Percentiles rank a stretch among this genome's conserved stretches.
Conservation (phyloP, 2,329 filamentous ascomycete genomes). For the Calonectria crousiana region DNA sequence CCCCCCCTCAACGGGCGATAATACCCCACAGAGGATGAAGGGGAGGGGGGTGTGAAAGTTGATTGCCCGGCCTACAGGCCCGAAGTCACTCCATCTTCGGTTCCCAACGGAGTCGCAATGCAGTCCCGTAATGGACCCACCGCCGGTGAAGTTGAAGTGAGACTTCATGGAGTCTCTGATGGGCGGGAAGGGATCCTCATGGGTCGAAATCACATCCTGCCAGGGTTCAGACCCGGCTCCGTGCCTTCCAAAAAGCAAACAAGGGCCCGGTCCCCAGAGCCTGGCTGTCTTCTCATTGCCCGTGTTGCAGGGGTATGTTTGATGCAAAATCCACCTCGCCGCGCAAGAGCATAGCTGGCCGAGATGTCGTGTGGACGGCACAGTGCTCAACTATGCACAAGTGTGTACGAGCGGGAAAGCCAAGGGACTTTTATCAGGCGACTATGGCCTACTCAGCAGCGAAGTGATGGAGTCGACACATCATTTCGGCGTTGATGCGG, state of each 20-base stretch:
- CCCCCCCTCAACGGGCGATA: neutral
- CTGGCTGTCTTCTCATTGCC: conserved; percentile 25
- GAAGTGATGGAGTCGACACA: no score
- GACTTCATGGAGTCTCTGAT: conserved; percentile 27
- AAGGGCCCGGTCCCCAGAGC: conserved; percentile 21
- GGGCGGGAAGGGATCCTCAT: conserved; percentile 11
- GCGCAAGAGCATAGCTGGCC: conserved; percentile 39
- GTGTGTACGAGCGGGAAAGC: neutral
- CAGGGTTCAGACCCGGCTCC: conserved; percentile 34
- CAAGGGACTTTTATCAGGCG: neutral
- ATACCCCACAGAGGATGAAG: neutral
- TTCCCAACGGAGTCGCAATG: conserved; percentile 33
- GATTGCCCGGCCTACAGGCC: conserved; percentile 6
- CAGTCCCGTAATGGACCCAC: conserved; percentile 30
- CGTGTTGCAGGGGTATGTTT: conserved; percentile 35
- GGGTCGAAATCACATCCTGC: conserved; percentile 28
- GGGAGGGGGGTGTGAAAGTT: conserved; percentile 20
- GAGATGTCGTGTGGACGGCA: conserved; percentile 39
- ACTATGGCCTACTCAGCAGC: neutral
- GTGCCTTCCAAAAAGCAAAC: conserved; percentile 29
- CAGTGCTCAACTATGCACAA: conserved; percentile 25
- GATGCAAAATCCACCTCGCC: conserved; percentile 43
- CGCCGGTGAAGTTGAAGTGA: conserved; percentile 31
- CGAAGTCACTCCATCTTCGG: conserved; percentile 32
- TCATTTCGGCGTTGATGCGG: neutral